These are phyloP conservation scores for Candida insectorum DNA, from an alignment of 805 yeast species.

Conservation along the genomic window DNA sequence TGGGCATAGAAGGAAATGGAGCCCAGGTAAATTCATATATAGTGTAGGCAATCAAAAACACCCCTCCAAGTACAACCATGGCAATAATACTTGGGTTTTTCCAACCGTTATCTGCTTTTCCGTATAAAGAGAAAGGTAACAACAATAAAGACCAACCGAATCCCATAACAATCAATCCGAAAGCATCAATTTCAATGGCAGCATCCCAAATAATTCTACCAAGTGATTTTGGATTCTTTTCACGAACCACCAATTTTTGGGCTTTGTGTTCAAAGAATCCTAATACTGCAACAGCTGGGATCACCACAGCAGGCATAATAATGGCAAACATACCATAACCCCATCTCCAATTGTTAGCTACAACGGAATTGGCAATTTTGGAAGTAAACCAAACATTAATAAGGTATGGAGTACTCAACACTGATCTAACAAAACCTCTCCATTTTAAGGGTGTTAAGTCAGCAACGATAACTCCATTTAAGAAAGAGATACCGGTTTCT, in stretches of 20 bases:
- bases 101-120: slow-evolving; percentile 30
- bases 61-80: slow-evolving; percentile 39
- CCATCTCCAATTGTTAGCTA: slow-evolving; percentile 46
- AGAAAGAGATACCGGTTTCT: slow-evolving; percentile 16
- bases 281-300: slow-evolving; percentile 31
- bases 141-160: slow-evolving; percentile 37
- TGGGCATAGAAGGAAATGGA: slow-evolving; percentile 36
- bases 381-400: slow-evolving; percentile 42
- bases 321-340: slow-evolving; percentile 51
- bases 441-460: slow-evolving; percentile 23
- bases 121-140: slow-evolving; percentile 37
- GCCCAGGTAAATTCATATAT: slow-evolving; percentile 34
- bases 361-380: slow-evolving; percentile 27
- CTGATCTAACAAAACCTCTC: slow-evolving; percentile 17
- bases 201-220: not conserved
- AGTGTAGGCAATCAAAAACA: slow-evolving; percentile 27
- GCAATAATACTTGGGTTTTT: slow-evolving; percentile 41
- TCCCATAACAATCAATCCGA: slow-evolving; percentile 35
- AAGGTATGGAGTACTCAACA: slow-evolving; percentile 35
- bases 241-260: slow-evolving; percentile 8
- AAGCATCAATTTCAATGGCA: slow-evolving; percentile 31
- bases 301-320: slow-evolving; percentile 37
- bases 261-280: slow-evolving; percentile 29
- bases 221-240: not conserved
- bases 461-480: slow-evolving; percentile 17